phyloP scores from a whole-genome alignment of 2,329 filamentous ascomycete genomes.

The Thermothelomyces thermophilus region DNA sequence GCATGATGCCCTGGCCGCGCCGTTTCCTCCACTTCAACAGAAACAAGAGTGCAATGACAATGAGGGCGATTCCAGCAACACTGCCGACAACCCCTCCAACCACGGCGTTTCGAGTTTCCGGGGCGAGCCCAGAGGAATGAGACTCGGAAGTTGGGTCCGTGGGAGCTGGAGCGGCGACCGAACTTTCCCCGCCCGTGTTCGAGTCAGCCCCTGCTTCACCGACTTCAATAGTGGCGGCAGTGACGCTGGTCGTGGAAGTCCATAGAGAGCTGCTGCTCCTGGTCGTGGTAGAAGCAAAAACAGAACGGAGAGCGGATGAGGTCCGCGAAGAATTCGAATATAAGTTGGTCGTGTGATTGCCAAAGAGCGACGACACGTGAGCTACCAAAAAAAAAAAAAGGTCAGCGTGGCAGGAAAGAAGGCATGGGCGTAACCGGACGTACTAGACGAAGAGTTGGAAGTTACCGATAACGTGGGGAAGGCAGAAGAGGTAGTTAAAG shows the following conservation, averaged over 20 bases:
- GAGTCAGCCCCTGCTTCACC: too few species aligned
- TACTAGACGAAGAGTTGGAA: conserved; percentile 24
- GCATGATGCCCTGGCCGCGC: conserved; percentile 33
- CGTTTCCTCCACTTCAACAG: conserved; percentile 51
- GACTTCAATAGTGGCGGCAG: conserved; percentile 3
- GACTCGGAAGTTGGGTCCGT: conserved; percentile 22
- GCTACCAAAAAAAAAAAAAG: conserved; percentile 15
- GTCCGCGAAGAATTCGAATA: conserved; percentile 26
- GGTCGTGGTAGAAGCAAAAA: conserved; percentile 18
- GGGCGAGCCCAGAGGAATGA: conserved; percentile 22
- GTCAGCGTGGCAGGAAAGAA: conserved; percentile 7
- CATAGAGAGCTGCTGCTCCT: conserved; percentile 10
- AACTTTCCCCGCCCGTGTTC: conserved; percentile 12
- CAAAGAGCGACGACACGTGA: conserved; percentile 20
- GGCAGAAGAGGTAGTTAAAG: conserved; percentile 23
- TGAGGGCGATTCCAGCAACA: conserved; percentile 51
- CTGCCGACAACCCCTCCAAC: conserved; percentile 53
- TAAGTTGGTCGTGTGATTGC: conserved; percentile 24
- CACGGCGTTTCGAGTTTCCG: conserved; percentile 30
- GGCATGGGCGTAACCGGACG: conserved; percentile 1
- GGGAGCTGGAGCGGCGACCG: conserved; percentile 20
- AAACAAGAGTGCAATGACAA: conserved; percentile 38
- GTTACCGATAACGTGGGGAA: conserved; percentile 21
- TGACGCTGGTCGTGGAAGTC: conserved; percentile 26
- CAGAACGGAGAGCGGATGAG: conserved; percentile 17